Evolutionary conservation across 495 filamentous ascomycete genomes (phyloP).

Genomic region (Pyrenopolyporus hunteri): DNA sequence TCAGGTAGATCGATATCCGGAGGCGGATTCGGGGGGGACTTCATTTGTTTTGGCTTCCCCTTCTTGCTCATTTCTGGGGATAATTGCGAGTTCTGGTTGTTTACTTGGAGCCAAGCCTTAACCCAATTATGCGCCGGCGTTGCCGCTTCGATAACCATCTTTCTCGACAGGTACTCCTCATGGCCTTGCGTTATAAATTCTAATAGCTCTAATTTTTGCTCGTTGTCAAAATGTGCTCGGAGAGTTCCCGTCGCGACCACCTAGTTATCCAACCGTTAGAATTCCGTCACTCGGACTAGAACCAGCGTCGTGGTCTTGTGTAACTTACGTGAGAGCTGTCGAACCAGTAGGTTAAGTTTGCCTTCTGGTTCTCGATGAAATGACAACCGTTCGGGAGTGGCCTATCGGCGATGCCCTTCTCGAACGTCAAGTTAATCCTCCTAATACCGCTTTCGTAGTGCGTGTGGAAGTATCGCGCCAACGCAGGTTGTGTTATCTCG

Average conservation of each 20-base stretch:
- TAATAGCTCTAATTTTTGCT: constrained; percentile 75
- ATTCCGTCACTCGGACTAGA: neutral
- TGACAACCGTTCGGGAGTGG: constrained; percentile 65
- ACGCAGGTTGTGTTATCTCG: constrained; percentile 74
- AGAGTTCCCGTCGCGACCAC: constrained; percentile 68
- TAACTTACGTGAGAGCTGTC: constrained; percentile 69
- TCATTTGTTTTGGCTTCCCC: constrained; percentile 58
- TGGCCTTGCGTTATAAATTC: constrained; percentile 68
- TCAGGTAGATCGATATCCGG: constrained; percentile 65
- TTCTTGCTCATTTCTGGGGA: constrained; percentile 79
- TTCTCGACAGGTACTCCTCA: constrained; percentile 72
- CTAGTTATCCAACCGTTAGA: constrained; percentile 48
- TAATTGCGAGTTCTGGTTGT: constrained; percentile 64
- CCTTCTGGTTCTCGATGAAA: constrained; percentile 65
- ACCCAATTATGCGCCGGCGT: constrained; percentile 60
- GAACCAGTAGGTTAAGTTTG: constrained; percentile 76
- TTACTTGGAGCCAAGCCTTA: constrained; percentile 61
- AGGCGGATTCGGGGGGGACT: constrained; percentile 56
- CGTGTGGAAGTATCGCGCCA: constrained; percentile 81
- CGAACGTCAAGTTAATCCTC: constrained; percentile 77
- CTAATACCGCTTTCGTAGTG: constrained; percentile 84
- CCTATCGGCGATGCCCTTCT: constrained; percentile 61
- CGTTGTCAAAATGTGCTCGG: constrained; percentile 67
- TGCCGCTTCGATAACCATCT: constrained; percentile 58
- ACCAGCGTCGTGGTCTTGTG: neutral